Base-by-base conservation (phyloP, 345 rosid species). In the Heritiera littoralis region DNA sequence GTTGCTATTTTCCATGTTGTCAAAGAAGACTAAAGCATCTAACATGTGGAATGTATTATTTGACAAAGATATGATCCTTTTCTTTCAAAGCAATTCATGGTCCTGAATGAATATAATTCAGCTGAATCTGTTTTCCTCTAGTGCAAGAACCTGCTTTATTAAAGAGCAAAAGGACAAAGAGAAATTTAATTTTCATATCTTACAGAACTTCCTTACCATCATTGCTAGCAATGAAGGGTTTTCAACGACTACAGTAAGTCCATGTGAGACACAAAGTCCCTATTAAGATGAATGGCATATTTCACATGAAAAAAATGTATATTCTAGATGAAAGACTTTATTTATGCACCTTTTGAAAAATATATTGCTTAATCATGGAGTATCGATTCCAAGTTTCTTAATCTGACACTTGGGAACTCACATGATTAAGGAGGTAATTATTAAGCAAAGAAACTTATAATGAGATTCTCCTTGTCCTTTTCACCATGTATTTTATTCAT, bases 351-450 rank as follows among this genome's bases (percentile, higher is more conserved):
- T 20, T 67, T 80, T 80, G 74, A 38, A 74, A 54, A 38, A 46
- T 46, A 41, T 59, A 10, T 69, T 49, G 43, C 17, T n/a, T 35
- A 12, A 75, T 69, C 35, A 63, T 81, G 41, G 7, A 76, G 66
- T 41, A 76, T 28, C 51, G 67, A 60, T 70, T 65, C 76, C 69
- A 54, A 41, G 11, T 38, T 65, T 38, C 20, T 14, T 38, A 65
- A 35, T 64, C 68, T 13, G 23, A 2, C 49, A 9, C 49, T 56
- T 56, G 18, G 12, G 30, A 58, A 20, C 4, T 58, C 30, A n/a
- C 63, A 58, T 58, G 63, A 58, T 58, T n/a, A 20, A 20, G 63
- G 12, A 8, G 10, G 12, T n/a, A 20, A 58, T 58, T 58, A 7
- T 58, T n/a, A 58, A 58, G 30, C 63, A 58, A 58, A 58, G 2